A percentile compares a stretch with the other conserved stretches of the same genome.
Evolutionary conservation across 257 asterid species (phyloP).

Genomic region (Nicotiana noctiflora): DNA sequence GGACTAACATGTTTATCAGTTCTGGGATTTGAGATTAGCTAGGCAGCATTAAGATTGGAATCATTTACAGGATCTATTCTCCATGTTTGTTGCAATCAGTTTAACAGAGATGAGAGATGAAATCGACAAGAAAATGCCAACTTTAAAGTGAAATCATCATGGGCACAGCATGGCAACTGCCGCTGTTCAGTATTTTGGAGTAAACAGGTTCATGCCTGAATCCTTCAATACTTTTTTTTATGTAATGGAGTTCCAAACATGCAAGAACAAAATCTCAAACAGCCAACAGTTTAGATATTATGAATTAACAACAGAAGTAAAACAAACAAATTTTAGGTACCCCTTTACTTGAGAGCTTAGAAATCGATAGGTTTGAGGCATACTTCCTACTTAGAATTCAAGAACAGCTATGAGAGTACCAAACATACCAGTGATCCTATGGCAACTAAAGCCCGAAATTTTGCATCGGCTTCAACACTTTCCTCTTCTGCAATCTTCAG

Average conservation of each 20-base stretch:
- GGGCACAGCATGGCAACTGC: neutral
- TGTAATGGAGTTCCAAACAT: neutral
- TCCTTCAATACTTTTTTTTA: neutral
- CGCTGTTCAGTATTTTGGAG: neutral
- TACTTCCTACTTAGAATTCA: neutral
- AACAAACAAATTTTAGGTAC: neutral
- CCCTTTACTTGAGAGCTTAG: neutral
- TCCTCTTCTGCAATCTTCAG: conserved; percentile 86
- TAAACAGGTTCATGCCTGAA: neutral
- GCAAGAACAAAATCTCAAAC: neutral
- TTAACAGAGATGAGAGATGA: neutral
- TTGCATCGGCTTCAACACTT: conserved; percentile 57
- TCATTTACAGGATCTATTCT: neutral
- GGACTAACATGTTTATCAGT: neutral
- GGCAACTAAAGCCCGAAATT: conserved; percentile 86
- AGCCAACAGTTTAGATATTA: neutral
- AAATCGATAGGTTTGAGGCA: neutral
- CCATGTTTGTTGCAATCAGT: neutral
- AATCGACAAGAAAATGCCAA: neutral
- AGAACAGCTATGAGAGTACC: neutral
- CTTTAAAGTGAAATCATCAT: neutral
- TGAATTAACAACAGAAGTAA: neutral
- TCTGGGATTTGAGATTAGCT: neutral
- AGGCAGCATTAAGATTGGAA: neutral
- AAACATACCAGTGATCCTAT: conserved; percentile 86